phyloP scores from a whole-genome alignment of 1,139 yeast genomes.

The Eremothecium gossypii region DNA sequence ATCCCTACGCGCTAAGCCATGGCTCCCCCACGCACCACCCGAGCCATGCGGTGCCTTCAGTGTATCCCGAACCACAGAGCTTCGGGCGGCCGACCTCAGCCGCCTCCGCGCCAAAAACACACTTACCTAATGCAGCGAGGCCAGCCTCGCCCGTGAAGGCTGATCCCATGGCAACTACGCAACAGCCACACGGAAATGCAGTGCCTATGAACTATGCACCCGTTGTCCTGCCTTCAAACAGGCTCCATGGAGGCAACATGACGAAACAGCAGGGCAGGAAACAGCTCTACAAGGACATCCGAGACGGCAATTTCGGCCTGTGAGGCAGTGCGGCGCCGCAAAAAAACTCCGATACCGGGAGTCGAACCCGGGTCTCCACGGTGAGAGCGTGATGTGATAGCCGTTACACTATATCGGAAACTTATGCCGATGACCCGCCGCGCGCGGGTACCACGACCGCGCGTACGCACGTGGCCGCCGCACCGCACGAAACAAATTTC shows the following conservation, averaged over 20 bases:
- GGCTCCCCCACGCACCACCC: too few species aligned
- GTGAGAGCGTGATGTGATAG: constrained; percentile 24
- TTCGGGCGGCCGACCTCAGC: too few species aligned
- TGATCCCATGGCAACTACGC: too few species aligned
- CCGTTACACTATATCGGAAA: constrained; percentile 22
- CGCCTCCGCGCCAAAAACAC: too few species aligned
- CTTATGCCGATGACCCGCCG: background rate
- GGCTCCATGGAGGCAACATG: constrained; percentile 23
- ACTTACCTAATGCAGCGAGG: too few species aligned
- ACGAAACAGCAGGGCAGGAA: constrained; percentile 25
- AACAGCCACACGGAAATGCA: background rate
- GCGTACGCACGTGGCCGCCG: background rate
- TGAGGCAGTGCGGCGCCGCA: constrained; percentile 6
- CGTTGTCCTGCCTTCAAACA: constrained; percentile 11
- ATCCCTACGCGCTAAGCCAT: too few species aligned
- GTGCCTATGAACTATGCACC: constrained; percentile 3
- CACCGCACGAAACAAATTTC: too few species aligned
- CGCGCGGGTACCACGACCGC: background rate
- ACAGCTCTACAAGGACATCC: constrained; percentile 24
- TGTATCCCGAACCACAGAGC: too few species aligned
- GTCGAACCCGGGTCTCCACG: constrained; percentile 29
- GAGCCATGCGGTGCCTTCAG: too few species aligned
- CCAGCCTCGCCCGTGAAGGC: too few species aligned
- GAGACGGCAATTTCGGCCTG: constrained; percentile 30
- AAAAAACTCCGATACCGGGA: constrained; percentile 23